Evolutionary conservation across 495 filamentous ascomycete species (phyloP).

Genomic region (Rhypophila decipiens): DNA sequence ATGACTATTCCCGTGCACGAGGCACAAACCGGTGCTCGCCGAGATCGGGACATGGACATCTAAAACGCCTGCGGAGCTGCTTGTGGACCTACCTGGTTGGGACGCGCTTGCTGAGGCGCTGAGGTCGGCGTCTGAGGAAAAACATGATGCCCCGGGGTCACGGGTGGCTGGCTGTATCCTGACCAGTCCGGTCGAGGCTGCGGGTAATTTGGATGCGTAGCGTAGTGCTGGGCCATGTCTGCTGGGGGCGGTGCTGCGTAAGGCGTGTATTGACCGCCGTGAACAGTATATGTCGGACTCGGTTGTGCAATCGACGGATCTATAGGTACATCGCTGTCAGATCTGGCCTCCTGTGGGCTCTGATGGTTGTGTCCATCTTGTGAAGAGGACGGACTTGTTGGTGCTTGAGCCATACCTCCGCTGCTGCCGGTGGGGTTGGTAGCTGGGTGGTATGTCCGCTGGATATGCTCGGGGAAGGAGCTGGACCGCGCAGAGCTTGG

Average conservation of each 20-base stretch:
- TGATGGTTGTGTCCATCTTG: conserved; percentile 68
- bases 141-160: conserved; percentile 41
- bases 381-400: conserved; percentile 91
- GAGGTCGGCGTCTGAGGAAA: conserved; percentile 53
- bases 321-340: conserved; percentile 97
- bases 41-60: no score
- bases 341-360: conserved; percentile 66
- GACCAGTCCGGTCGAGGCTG: conserved; percentile 71
- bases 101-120: conserved; percentile 48
- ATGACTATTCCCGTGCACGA: not conserved
- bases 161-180: conserved; percentile 58
- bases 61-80: not conserved
- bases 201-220: conserved; percentile 40
- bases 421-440: conserved; percentile 67
- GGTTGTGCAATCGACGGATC: conserved; percentile 94
- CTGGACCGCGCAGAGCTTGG: conserved; percentile 72
- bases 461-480: conserved; percentile 72
- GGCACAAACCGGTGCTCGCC: not conserved
- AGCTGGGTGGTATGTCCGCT: conserved; percentile 63
- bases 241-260: conserved; percentile 74
- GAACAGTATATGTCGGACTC: conserved; percentile 85
- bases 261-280: conserved; percentile 62
- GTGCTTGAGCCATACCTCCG: conserved; percentile 87
- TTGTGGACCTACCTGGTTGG: conserved; percentile 61
- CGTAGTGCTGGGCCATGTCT: conserved; percentile 76